Evolutionary conservation across 1,139 yeast species (phyloP), one percentile per base, ranked within the genome.

Genomic region (Geotrichum histeridarum): DNA sequence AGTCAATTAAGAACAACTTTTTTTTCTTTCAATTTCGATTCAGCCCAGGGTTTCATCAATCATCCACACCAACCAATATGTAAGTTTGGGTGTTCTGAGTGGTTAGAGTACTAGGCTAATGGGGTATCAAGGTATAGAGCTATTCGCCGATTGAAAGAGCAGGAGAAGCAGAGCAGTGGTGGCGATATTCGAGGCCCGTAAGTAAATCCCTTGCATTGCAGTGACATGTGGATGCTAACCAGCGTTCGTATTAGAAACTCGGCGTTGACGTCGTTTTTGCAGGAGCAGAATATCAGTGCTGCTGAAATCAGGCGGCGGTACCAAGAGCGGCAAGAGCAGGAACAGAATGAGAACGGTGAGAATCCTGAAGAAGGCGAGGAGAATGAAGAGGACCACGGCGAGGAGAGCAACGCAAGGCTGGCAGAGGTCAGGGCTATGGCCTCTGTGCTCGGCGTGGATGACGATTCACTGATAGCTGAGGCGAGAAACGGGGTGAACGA

Each of bases 301-400:
- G 87, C 97, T 0, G 89, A 82, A 47, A 89, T 91, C 65, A 77
- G 91, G 61, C 72, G 78, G 53, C 74, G 95, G 61, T 80, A 85
- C 71, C 60, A 65, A 64, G 59, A 61, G 70, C 63, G 67, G 70
- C 62, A 61, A 50, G 56, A 63, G 59, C 64, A 63, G 59, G 67
- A 56, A 27, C 47, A 15, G 5, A 11, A n/a, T 8, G 33, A 33
- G 15, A n/a, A 18, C 17, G 31, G 33, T 18, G 41, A 31, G 36
- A 61, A 48, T 31, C 38, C 48, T 14, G 49, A 54, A 30, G 57
- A 52, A 15, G 62, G 57, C n/a, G 51, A 22, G 11, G 57, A 46
- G 30, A 45, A 11, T 8, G 55, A 59, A 46, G 61, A 54, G 38
- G 60, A 57, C 14, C 48, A 59, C 42, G 53, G 48, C 18, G 60